Conservation (phyloP, 2,329 filamentous ascomycete species). For the Colletotrichum trifolii region DNA sequence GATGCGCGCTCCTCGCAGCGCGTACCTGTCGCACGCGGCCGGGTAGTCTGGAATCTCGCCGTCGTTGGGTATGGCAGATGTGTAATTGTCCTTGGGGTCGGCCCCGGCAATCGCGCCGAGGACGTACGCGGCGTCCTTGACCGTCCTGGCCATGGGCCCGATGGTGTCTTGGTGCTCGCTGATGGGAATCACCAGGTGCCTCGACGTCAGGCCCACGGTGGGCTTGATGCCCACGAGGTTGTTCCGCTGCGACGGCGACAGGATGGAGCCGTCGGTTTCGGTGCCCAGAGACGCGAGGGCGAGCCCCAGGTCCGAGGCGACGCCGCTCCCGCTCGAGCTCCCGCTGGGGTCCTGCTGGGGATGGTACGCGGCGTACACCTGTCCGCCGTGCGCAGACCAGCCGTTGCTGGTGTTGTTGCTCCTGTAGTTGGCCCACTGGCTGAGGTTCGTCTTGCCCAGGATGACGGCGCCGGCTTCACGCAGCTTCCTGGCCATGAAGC, state of each 20-base stretch:
- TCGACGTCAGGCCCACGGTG: constrained; percentile 72
- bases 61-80: constrained; percentile 68
- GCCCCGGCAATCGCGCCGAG: constrained; percentile 72
- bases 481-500: constrained; percentile 68
- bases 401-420: constrained; percentile 68
- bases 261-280: constrained; percentile 72
- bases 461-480: constrained; percentile 70
- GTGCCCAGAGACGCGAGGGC: constrained; percentile 69
- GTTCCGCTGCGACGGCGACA: constrained; percentile 63
- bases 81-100: constrained; percentile 71
- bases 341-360: constrained; percentile 70
- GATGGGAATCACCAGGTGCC: constrained; percentile 73
- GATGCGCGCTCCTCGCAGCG: constrained; percentile 67
- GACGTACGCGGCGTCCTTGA: constrained; percentile 70
- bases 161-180: constrained; percentile 71
- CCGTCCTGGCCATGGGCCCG: constrained; percentile 70
- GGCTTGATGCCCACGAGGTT: constrained; percentile 76
- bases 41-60: constrained; percentile 67
- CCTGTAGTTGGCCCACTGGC: constrained; percentile 72
- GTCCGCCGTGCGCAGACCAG: constrained; percentile 73
- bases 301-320: constrained; percentile 68
- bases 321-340: constrained; percentile 70
- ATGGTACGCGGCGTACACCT: constrained; percentile 70
- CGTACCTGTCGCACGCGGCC: constrained; percentile 63
- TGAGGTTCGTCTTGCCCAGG: constrained; percentile 72